These are phyloP conservation scores for Lentinula sp. DNA, from an alignment of 768 basidiomycete genomes.

Conservation along the genomic window DNA sequence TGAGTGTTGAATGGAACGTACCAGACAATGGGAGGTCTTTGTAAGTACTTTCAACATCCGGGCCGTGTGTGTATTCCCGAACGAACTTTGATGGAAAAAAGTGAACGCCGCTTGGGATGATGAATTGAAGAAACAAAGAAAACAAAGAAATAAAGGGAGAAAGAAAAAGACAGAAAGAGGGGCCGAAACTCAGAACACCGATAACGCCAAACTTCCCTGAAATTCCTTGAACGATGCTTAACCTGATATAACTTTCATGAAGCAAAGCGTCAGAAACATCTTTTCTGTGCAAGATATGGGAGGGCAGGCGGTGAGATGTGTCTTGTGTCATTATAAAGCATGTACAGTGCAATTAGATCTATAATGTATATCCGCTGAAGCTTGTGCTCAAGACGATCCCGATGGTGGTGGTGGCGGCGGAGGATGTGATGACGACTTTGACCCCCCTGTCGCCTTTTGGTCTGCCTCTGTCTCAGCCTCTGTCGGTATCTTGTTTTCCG, in stretches of 20 bases:
- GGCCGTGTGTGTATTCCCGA: too few relatives aligned
- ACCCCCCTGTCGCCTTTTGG: neutral
- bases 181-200: too few relatives aligned
- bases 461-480: neutral
- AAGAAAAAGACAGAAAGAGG: neutral
- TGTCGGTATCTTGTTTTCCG: constrained; percentile 43
- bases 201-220: too few relatives aligned
- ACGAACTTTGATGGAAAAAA: too few relatives aligned
- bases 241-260: too few relatives aligned
- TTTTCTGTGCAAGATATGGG: too few relatives aligned
- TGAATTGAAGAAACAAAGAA: neutral
- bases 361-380: neutral
- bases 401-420: neutral
- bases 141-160: neutral
- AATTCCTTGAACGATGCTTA: too few relatives aligned
- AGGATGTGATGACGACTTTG: neutral
- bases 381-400: neutral
- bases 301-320: neutral
- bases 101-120: too few relatives aligned
- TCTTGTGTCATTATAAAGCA: neutral
- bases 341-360: neutral
- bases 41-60: too few relatives aligned
- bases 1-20: too few relatives aligned
- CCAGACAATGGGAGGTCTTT: too few relatives aligned
- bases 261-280: too few relatives aligned